Base-by-base conservation (phyloP, 2,329 filamentous ascomycete genomes). In the Helminthosporium solani region DNA sequence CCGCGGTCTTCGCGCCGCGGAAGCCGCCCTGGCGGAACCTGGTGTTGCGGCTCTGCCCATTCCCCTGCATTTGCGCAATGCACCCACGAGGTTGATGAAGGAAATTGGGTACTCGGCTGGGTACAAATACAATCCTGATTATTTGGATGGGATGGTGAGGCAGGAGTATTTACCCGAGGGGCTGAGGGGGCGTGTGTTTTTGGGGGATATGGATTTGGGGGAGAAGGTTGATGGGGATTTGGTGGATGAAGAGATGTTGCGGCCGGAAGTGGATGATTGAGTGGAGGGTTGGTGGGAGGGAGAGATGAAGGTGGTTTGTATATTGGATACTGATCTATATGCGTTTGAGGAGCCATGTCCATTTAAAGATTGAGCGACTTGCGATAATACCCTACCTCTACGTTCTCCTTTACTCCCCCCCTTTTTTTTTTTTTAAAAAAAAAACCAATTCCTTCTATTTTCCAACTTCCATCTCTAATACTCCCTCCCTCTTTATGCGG, bases 111-210 rank as follows among this genome's bases (percentile, higher is more conserved):
- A 90, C 63, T 91, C 91, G 0, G 85, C 84, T 40, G 88, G 90
- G 66, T 99, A 99, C 71, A 97, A 97, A 70, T 97, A 99, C 64
- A 95, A 95, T 57, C 94, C 94, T 0, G 88, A 95, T 57, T 99
- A 92, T 63, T 73, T 81, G 40, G 83, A 91, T 50, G 94, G 94
- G 0, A 82, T 75, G 57, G 92, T 97, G 0, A 80, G 77, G 53
- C 94, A 99, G 73, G 87, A 91, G 19, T 99, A 97, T 70, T 70
- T 99, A n/a, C 94, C 94, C 0, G 85, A 89, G 9, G 80, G 81
- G 44, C 70, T 99, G 7, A 68, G 75, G 28, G 90, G 85, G 0
- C 78, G 87, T 38, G 75, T 62, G 16, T 97, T 97, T 63, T 70
- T 97, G 30, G 90, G 95, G 62, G 84, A 90, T 3, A 74, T 78